Percentiles rank a stretch among this genome's conserved stretches.
phyloP scores from a whole-genome alignment of 2,329 filamentous ascomycete species.

The Dryadomyces quercivorus region DNA sequence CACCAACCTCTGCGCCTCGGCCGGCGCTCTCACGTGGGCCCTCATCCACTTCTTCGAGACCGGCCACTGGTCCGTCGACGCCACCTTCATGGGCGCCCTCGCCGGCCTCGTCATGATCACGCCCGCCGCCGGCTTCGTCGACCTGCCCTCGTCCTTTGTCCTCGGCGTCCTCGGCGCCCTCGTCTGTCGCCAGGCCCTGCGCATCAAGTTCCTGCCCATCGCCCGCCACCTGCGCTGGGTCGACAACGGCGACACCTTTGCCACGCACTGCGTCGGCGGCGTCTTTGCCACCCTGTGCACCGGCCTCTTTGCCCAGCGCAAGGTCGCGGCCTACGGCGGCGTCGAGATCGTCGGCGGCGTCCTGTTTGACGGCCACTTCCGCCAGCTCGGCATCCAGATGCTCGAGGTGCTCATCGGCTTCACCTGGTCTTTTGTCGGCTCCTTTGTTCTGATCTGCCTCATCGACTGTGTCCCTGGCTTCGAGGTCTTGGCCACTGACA shows the following conservation, averaged over 20 bases:
- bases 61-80: slow-evolving; percentile 77
- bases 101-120: slow-evolving; percentile 59
- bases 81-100: slow-evolving; percentile 58
- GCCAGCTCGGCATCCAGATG: slow-evolving; percentile 19
- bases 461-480: slow-evolving; percentile 8
- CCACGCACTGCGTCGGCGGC: slow-evolving; percentile 8
- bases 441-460: neutral
- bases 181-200: slow-evolving; percentile 5
- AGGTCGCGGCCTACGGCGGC: slow-evolving; percentile 15
- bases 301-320: slow-evolving; percentile 4
- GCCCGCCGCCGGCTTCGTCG: slow-evolving; percentile 56
- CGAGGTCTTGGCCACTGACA: slow-evolving; percentile 6
- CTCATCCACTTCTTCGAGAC: slow-evolving; percentile 87
- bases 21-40: slow-evolving; percentile 84
- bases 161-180: slow-evolving; percentile 5
- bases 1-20: slow-evolving; percentile 79
- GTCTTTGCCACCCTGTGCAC: slow-evolving; percentile 6
- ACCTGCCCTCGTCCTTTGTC: slow-evolving; percentile 17
- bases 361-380: slow-evolving; percentile 38
- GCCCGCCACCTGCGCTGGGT: slow-evolving; percentile 6
- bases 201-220: slow-evolving; percentile 5
- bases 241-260: slow-evolving; percentile 9
- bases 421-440: slow-evolving; percentile 3
- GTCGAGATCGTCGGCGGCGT: slow-evolving; percentile 36
- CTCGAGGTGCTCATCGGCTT: slow-evolving; percentile 5